phyloP scores from a whole-genome alignment of 192 early-diverging fungal species.

The Gonapodya sp. region DNA sequence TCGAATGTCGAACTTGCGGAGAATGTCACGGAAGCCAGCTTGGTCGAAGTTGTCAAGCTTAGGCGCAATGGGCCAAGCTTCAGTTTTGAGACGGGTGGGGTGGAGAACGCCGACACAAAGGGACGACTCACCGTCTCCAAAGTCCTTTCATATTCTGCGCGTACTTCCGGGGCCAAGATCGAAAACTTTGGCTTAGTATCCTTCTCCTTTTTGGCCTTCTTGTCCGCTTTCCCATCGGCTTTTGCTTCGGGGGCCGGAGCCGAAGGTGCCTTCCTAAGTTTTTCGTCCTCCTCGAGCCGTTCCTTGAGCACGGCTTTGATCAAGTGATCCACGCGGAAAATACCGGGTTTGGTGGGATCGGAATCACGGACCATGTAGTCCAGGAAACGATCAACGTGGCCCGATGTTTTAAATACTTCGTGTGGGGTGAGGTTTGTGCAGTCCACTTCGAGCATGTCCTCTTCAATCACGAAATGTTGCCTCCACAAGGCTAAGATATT shows the following conservation, averaged over 20 bases:
- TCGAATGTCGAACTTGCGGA: conserved; percentile 71
- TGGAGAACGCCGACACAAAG: not conserved
- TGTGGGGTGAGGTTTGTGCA: conserved; percentile 95
- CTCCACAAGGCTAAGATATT: conserved; percentile 86
- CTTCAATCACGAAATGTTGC: conserved; percentile 96
- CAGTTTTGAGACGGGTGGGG: not conserved
- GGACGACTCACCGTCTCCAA: conserved; percentile 60
- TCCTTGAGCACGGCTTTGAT: conserved; percentile 86
- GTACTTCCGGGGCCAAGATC: conserved; percentile 38
- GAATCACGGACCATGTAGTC: conserved; percentile 98
- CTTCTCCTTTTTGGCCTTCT: conserved; percentile 18
- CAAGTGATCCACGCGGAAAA: conserved; percentile 95
- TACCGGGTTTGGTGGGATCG: conserved; percentile 64
- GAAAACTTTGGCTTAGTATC: conserved; percentile 19
- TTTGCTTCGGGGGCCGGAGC: conserved; percentile 16
- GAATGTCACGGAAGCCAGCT: conserved; percentile 72
- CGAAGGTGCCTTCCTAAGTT: not conserved
- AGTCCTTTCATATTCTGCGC: conserved; percentile 68
- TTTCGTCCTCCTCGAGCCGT: conserved; percentile 76
- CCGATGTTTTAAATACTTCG: conserved; percentile 93
- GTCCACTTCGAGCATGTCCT: conserved; percentile 99
- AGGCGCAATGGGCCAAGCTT: not conserved
- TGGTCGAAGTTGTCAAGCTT: conserved; percentile 95
- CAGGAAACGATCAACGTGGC: conserved; percentile 96
- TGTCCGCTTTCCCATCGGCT: conserved; percentile 20